Base-by-base conservation (phyloP, 139 green algal species). In the Yamagishiella unicocca region DNA sequence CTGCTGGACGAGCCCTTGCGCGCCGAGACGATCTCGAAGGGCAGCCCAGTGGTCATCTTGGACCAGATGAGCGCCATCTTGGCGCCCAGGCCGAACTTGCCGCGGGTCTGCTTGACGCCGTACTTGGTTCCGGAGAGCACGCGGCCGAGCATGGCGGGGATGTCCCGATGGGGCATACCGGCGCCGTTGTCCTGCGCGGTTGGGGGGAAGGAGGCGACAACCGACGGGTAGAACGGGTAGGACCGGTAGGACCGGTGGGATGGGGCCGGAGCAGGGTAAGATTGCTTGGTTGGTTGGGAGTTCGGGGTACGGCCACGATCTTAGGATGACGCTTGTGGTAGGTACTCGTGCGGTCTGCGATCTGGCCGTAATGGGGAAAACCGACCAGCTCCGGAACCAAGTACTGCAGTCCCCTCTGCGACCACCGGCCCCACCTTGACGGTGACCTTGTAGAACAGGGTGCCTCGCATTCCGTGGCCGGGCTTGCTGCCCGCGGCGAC, bases 31-130 rank as follows among this genome's bases (percentile, higher is more conserved):
- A 99, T 94, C 84, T 96, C 91, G 81, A 99, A 98, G 1, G 97
- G 97, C 89, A 99, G 92, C 0, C 97, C 97, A 1, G 97, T 99
- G 73, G 94, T 98, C 96, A 99, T 98, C 90, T 98, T 97, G 68
- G 80, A 91, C 97, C 97, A 99, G 84, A 99, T 99, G 19, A 99
- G 93, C 45, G 96, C 97, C 97, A 99, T 99, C 93, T 99, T 99
- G 61, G 97, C 97, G 27, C 97, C 97, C 50, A 99, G 93, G 3
- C 97, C 97, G 94, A 99, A 99, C 91, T 99, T 99, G 67, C 80
- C 75, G 33, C 85, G 42, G 33, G 89, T 88, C 85, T 92, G 90
- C 90, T 96, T 96, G 33, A 99, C 93, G 24, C 96, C 97, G 89
- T 99, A 99, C 95, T 99, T 99, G 68, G 97, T 99, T 43, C 97